Percentiles rank a stretch among this genome's conserved stretches.
Evolutionary conservation across 345 rosid genomes (phyloP).

Genomic region (Syzygium grande): DNA sequence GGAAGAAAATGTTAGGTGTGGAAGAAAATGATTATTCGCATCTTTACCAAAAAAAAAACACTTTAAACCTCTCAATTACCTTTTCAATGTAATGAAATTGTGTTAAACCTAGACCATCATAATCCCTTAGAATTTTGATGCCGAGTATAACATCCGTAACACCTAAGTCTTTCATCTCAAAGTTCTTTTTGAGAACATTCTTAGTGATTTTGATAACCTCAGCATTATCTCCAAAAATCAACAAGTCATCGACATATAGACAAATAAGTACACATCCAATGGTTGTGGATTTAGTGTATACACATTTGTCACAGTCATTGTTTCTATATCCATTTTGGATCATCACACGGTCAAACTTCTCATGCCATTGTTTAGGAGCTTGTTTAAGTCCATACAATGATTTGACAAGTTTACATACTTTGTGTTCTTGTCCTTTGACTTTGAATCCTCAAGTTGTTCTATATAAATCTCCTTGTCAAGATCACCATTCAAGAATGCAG

Average conservation of each 20-base stretch:
- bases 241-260: neutral
- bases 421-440: neutral
- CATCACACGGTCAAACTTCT: neutral
- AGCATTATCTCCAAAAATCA: neutral
- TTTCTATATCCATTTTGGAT: neutral
- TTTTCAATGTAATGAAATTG: neutral
- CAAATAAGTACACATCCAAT: neutral
- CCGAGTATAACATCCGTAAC: accelerated
- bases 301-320: neutral
- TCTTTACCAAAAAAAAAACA: neutral
- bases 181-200: neutral
- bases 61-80: neutral
- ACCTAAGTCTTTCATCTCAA: neutral
- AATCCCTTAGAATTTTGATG: neutral
- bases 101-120: neutral
- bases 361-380: neutral
- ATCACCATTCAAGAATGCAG: neutral
- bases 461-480: neutral
- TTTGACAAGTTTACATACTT: neutral
- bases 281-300: neutral
- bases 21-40: neutral
- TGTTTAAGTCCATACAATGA: neutral
- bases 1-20: no score
- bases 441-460: neutral
- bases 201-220: neutral